Conservation (phyloP, 345 rosid genomes). For the Rhodomyrtus tomentosa region DNA sequence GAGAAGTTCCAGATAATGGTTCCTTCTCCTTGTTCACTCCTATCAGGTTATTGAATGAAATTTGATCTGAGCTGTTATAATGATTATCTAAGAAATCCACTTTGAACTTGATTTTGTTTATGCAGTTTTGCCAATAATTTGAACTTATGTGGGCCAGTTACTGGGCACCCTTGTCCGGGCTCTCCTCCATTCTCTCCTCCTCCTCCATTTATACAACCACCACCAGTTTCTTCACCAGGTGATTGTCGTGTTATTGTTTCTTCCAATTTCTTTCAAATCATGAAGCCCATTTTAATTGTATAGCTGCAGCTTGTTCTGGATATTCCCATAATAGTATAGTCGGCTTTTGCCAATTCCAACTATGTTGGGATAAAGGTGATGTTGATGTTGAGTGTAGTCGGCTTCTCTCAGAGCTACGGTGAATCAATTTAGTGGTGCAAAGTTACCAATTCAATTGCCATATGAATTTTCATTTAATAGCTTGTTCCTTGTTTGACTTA, state of each 20-base stretch:
- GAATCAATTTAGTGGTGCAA: not conserved
- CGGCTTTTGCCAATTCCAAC: too few species aligned
- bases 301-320: not conserved
- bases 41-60: constrained; percentile 53
- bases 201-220: constrained; percentile 87
- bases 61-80: not conserved
- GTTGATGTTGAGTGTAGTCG: not conserved
- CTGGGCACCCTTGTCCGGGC: constrained; percentile 93
- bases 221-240: constrained; percentile 70
- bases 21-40: constrained; percentile 98
- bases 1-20: constrained; percentile 95
- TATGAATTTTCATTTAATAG: not conserved
- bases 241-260: not conserved
- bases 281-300: not conserved
- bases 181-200: constrained; percentile 99
- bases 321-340: not conserved
- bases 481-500: not conserved
- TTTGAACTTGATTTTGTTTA: not conserved
- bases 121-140: constrained; percentile 96
- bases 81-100: not conserved
- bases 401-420: not conserved
- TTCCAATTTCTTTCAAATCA: not conserved
- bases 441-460: not conserved
- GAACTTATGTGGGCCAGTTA: constrained; percentile 92
- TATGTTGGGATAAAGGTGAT: too few species aligned